Evolutionary conservation across 306 rosid genomes (phyloP).

Genomic region (Rosa chinensis): DNA sequence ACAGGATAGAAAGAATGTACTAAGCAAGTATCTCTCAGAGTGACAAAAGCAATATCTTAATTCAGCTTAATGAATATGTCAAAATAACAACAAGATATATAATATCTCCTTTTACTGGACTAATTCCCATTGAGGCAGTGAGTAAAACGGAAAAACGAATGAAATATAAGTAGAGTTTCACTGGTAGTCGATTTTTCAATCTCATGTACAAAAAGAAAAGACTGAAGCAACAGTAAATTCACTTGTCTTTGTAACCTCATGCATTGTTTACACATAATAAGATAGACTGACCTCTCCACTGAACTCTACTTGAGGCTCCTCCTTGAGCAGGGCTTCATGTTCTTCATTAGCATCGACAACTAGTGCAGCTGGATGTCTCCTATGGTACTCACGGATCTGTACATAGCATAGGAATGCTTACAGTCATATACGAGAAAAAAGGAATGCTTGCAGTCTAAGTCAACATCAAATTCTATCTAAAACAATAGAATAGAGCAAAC

Average conservation of each 20-base stretch:
- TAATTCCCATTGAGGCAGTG: too few relatives aligned
- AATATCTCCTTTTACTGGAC: too few relatives aligned
- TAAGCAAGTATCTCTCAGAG: background rate
- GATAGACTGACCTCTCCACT: slow-evolving; percentile 81
- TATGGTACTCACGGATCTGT: slow-evolving; percentile 96
- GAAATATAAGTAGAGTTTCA: too few relatives aligned
- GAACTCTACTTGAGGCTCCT: slow-evolving; percentile 88
- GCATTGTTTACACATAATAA: background rate
- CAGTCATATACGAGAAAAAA: too few relatives aligned
- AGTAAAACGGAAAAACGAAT: too few relatives aligned
- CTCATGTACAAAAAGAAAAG: too few relatives aligned
- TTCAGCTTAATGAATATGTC: background rate
- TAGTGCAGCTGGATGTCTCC: slow-evolving; percentile 90
- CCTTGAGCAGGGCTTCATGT: slow-evolving; percentile 66
- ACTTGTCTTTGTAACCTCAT: too few relatives aligned
- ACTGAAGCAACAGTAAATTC: too few relatives aligned
- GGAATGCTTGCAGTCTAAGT: too few relatives aligned
- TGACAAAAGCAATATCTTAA: background rate
- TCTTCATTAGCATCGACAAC: slow-evolving; percentile 83
- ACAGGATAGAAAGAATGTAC: background rate
- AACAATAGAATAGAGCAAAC: background rate
- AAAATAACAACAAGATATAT: background rate
- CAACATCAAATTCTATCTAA: background rate
- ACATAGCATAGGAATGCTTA: background rate
- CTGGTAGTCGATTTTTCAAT: too few relatives aligned